These are phyloP conservation scores for Dactylellina drechsleri DNA, from an alignment of 2,329 filamentous ascomycete species.

Conservation along the genomic window DNA sequence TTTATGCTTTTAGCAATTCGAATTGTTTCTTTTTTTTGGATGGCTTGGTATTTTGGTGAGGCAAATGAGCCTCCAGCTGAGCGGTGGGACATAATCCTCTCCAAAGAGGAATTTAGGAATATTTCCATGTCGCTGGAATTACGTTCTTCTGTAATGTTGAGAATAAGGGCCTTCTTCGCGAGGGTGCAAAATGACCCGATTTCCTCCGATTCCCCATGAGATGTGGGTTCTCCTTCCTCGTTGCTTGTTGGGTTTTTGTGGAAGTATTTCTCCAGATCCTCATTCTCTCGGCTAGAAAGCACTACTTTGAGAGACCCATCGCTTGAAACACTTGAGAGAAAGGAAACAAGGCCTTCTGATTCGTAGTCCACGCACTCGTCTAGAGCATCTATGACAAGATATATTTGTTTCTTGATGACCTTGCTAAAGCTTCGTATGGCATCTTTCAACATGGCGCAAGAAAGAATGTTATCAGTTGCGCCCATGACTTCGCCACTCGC, in stretches of 20 bases:
- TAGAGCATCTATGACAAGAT: not conserved
- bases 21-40: not conserved
- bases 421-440: not conserved
- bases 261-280: not conserved
- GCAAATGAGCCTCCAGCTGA: not conserved
- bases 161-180: not conserved
- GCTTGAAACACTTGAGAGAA: not conserved
- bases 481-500: not conserved
- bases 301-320: not conserved
- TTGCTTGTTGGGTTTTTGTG: not conserved
- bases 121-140: not conserved
- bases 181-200: not conserved
- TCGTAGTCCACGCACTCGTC: not conserved
- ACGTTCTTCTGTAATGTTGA: not conserved
- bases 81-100: not conserved
- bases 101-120: not conserved
- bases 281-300: not conserved
- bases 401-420: not conserved
- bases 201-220: not conserved
- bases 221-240: not conserved
- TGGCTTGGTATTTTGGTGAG: not conserved
- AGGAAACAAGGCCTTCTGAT: not conserved
- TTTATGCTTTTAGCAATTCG: not conserved
- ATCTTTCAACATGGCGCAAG: not conserved
- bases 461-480: not conserved